These are phyloP conservation scores for Gymnopus androsaceus DNA, from an alignment of 1,284 basidiomycete species.

Conservation along the genomic window DNA sequence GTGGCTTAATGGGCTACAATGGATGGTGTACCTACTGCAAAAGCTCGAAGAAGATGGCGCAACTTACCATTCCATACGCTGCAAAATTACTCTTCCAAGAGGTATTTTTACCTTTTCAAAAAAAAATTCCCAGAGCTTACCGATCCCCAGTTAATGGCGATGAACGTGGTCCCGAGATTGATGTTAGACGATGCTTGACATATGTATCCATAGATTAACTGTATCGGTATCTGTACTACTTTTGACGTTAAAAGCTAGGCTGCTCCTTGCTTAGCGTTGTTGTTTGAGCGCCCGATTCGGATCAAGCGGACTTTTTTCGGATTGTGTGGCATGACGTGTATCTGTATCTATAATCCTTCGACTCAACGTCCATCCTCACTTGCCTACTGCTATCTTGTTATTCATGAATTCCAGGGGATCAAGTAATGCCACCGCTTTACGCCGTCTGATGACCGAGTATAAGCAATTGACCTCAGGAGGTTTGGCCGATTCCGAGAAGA, in stretches of 20 bases:
- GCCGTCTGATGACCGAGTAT: constrained; percentile 91
- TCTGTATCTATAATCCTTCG: neutral
- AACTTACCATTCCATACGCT: constrained; percentile 97
- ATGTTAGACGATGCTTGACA: constrained; percentile 77
- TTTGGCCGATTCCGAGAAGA: constrained; percentile 21
- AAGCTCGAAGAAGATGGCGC: constrained; percentile 93
- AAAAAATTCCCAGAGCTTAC: constrained; percentile 15
- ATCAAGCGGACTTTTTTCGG: neutral
- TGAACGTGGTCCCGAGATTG: constrained; percentile 89
- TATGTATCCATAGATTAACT: constrained; percentile 8
- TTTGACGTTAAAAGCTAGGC: neutral
- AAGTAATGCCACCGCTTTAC: constrained; percentile 65
- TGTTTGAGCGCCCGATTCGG: neutral
- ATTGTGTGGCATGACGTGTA: neutral
- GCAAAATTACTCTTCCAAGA: constrained; percentile 98
- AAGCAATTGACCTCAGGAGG: constrained; percentile 75
- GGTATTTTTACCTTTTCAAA: constrained; percentile 48
- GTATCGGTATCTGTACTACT: constrained; percentile 2
- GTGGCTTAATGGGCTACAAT: constrained; percentile 96
- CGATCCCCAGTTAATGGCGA: constrained; percentile 77
- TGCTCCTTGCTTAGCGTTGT: neutral
- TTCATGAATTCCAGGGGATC: constrained; percentile 45
- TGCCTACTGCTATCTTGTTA: neutral
- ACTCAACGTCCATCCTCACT: neutral
- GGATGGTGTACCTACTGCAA: constrained; percentile 97